Evolutionary conservation across 2,329 filamentous ascomycete genomes (phyloP).

Genomic region (Orbilia blumenaviensis): DNA sequence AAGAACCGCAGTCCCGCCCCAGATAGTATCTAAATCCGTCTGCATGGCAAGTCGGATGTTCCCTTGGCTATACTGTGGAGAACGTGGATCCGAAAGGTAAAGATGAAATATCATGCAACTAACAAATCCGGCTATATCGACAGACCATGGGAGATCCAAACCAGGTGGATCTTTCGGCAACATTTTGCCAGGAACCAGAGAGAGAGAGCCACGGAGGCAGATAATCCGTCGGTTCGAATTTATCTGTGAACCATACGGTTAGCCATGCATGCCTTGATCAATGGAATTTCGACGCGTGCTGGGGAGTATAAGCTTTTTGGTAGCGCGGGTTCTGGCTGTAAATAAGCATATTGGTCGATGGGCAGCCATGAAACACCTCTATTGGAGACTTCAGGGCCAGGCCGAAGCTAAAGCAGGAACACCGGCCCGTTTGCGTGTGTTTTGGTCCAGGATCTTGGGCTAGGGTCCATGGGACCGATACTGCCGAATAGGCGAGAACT

Average conservation of each 20-base stretch:
- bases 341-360: background rate
- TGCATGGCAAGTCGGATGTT: conserved; percentile 13
- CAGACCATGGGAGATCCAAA: background rate
- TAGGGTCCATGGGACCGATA: conserved; percentile 35
- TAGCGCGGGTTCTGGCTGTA: background rate
- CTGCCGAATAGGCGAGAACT: conserved; percentile 28
- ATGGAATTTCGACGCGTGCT: background rate
- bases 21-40: background rate
- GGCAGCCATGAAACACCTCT: conserved; percentile 29
- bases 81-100: conserved; percentile 30
- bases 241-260: background rate
- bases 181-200: background rate
- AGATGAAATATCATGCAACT: conserved; percentile 11
- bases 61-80: conserved; percentile 28
- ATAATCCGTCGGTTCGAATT: conserved; percentile 48
- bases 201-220: conserved; percentile 31
- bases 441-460: conserved; percentile 13
- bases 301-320: background rate
- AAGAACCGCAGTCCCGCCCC: background rate
- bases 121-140: conserved; percentile 32
- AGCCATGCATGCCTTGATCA: background rate
- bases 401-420: conserved; percentile 52
- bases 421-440: conserved; percentile 46
- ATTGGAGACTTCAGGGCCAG: background rate
- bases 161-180: conserved; percentile 1